Base-by-base conservation (phyloP, 139 green algal genomes). In the Coelastrella sp. region DNA sequence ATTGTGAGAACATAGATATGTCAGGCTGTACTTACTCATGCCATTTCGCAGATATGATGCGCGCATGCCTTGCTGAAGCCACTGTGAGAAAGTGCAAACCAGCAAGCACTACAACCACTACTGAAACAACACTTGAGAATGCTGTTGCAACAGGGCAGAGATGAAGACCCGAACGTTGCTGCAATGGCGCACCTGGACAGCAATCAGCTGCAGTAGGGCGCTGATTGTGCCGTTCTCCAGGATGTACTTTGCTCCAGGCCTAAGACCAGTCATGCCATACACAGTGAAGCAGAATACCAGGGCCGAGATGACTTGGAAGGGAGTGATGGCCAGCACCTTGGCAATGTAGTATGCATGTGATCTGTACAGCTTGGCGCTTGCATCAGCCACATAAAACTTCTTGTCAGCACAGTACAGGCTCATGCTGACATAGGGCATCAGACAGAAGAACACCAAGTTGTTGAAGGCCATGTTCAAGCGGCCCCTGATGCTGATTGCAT, bases 391-490 rank as follows among this genome's bases (percentile, higher is more conserved):
- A 75, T 92, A 94, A 70, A 92, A 91, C 56, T 90, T 85, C 88
- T 95, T 95, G 90, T 95, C 93, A 61, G 88, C 94, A 22, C 91
- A 93, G 85, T 95, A 96, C 49, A 96, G 92, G 75, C 85, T 93
- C 91, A 97, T 95, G 91, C 93, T 95, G 83, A 95, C 73, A 83
- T 95, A 97, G 59, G 95, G 95, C 78, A 96, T 93, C 24, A 97
- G 92, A 82, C 94, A 92, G 86, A 94, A 95, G 85, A 97, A 96
- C 70, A 93, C 92, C 59, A 95, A 73, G 84, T 91, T 80, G 24
- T 91, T 91, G 87, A 95, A 97, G 22, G 93, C 74, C 85, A 95
- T 82, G 79, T 90, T 93, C 58, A 94, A 59, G 17, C 92, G 91
- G 14, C 87, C 87, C 57, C 85, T 68, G 59, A 92, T 74, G 63